phyloP scores from a whole-genome alignment of 129 eudicot species.

The Helichrysum umbraculigerum region DNA sequence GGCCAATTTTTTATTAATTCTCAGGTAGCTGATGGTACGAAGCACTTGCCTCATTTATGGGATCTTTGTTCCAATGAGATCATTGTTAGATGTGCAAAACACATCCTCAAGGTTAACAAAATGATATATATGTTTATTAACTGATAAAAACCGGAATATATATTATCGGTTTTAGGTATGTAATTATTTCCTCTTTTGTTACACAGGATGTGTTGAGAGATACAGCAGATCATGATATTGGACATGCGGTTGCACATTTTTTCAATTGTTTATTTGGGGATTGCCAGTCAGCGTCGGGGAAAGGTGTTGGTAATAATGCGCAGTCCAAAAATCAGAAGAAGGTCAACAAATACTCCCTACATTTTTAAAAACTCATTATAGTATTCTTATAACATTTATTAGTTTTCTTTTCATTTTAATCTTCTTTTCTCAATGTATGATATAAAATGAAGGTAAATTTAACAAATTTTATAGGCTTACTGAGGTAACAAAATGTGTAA shows the following conservation, averaged over 20 bases:
- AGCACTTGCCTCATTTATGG: constrained; percentile 92
- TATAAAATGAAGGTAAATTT: neutral
- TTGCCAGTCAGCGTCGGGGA: constrained; percentile 50
- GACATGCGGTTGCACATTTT: constrained; percentile 70
- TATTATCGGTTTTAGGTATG: neutral
- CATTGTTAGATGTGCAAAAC: constrained; percentile 90
- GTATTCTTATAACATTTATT: neutral
- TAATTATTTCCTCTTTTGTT: neutral
- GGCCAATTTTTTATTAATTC: neutral
- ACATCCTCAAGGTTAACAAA: constrained; percentile 69
- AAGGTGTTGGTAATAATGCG: constrained; percentile 39
- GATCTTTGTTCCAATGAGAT: constrained; percentile 90
- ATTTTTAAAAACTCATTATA: neutral
- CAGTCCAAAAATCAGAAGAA: constrained; percentile 61
- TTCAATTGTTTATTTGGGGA: constrained; percentile 88
- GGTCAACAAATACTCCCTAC: constrained; percentile 35
- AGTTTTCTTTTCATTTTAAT: neutral
- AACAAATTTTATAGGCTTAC: neutral
- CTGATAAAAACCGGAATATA: neutral
- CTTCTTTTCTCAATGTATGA: neutral
- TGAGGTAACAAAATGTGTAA: constrained; percentile 11
- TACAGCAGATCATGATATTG: constrained; percentile 90
- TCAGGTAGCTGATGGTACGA: constrained; percentile 94
- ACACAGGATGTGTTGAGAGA: constrained; percentile 80
- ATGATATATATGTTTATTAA: neutral